Base-by-base conservation (phyloP, 306 rosid species). In the Elaeagnus macrophylla region DNA sequence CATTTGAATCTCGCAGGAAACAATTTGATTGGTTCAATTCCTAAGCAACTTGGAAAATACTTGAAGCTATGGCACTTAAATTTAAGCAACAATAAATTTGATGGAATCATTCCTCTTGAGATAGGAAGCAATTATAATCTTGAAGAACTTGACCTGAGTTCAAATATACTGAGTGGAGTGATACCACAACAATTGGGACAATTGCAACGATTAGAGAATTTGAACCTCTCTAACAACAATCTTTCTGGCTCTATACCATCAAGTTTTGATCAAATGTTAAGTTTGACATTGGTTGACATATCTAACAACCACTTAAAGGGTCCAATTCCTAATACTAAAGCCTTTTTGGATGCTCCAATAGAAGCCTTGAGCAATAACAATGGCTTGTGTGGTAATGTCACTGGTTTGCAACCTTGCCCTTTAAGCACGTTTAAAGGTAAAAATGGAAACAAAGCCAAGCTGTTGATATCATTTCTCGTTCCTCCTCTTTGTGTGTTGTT, bases 171-270 rank as follows among this genome's bases (percentile, higher is more conserved):
- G 56, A 51, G 0, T 39, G 63, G 70, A 7, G 36, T 17, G 18
- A 62, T 81, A 48, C 79, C 83, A 42, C 48, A 67, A 47, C 11
- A 3, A 15, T 67, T 77, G 58, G 87, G 67, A 37, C 8, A 1
- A 5, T 60, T 74, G 61, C 8, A 8, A 17, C 15, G 9, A 35
- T 68, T 81, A 48, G 58, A 50, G 50, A 5, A 13, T 41, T 66
- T 81, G 63, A 75, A 81, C 51, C 68, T 81, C 18, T 77, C 83
- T 12, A 67, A 62, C 32, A 81, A 81, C 17, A 25, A 11, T 44
- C 76, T 81, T 52, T 65, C 62, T n/a, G 76, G 80, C 5, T 51
- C 59, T 0, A 71, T 77, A 49, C 86, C 86, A 6, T 41, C 61
- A 6, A 45, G 40, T 32, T 81, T 77, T 49, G n/a, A 5, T 12